Evolutionary conservation across 148 eudicot species (phyloP), one percentile per base, ranked within the genome.

Genomic region (Silene conica): DNA sequence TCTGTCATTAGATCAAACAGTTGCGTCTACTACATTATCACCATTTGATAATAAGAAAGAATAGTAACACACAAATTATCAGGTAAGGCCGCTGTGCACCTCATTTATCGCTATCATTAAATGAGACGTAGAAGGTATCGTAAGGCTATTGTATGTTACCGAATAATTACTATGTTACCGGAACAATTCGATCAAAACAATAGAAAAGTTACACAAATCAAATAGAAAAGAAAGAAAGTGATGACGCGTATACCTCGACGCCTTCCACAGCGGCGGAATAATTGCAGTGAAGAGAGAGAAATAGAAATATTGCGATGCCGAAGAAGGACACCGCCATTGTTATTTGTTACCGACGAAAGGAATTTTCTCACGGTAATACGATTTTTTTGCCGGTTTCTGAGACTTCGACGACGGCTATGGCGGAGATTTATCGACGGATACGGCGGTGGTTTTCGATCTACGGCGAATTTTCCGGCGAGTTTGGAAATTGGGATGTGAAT

Each of bases 241-340:
- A 4, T 8, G 8, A 38, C 43, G 43, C 6, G 8, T 12, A 38
- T 22, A 70, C 86, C 83, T 83, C 75, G 15, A 80, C 86, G 45
- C 86, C 86, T 1, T 80, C 83, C 13, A 82, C 20, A 0, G 74
- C 78, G 26, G 86, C 86, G 15, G 79, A 73, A 6, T 31, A 31
- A 2, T 31, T 31, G 34, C 5, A 83, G 72, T 94, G 96, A 23
- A 92, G 87, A 8, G 89, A 84, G 62, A 94, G 79, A 64, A 92
- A 84, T 22, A 94, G 85, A 38, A 88, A 86, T 25, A 90, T 73
- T 1, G 98, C 96, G 20, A 94, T 63, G 3, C 68, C 96, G 46
- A 94, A 87, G 70, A 87, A 89, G 5, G 83, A 84, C 9, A 90
- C 23, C 45, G 93, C 97, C 98, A 94, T 94, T 4, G 72, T 69